Base-by-base conservation (phyloP, 257 asterid species). In the Petunia secreta region DNA sequence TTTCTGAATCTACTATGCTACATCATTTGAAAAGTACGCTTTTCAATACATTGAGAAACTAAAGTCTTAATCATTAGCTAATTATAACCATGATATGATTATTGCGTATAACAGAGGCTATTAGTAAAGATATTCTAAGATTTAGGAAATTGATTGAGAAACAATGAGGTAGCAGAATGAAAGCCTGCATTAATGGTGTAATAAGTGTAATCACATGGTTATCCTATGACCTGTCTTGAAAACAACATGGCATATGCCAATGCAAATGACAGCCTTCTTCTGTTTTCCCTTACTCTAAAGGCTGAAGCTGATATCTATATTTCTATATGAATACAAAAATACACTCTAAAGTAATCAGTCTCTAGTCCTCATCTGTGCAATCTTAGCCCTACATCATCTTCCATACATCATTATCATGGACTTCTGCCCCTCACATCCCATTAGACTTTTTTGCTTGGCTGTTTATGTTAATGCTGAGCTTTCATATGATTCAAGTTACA, bases 151-250 rank as follows among this genome's bases (percentile, higher is more conserved):
- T 5, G 62, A 50, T 73, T 34, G 62, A 73, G 46, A 48, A 73
- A 73, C 50, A 73, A 73, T 73, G 40, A 73, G 4, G 62, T 50
- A 34, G 34, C 44, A 50, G 25, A 73, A 73, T 50, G 62, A 50
- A 83, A 46, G 82, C 66, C 34, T 37, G 76, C 88, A 88, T 88
- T 87, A 34, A 85, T 84, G 81, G 85, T 83, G 8, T 44, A 86
- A 85, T 88, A 71, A 87, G 79, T 83, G 85, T 63, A 79, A 75
- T 84, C 91, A 90, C 91, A 80, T 87, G 88, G 73, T 75, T 50
- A 11, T 78, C 76, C 46, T 34, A 63, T 75, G 83, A 64, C 52
- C 85, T 83, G 88, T 87, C 81, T 5, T 80, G 88, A 90, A 75
- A 87, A 82, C 90, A 85, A 83, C 87, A 69, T 60, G 81, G 68